Evolutionary conservation across 2,329 filamentous ascomycete species (phyloP), one percentile per base, ranked within the genome.

Genomic region (Cladophialophora yegresii): DNA sequence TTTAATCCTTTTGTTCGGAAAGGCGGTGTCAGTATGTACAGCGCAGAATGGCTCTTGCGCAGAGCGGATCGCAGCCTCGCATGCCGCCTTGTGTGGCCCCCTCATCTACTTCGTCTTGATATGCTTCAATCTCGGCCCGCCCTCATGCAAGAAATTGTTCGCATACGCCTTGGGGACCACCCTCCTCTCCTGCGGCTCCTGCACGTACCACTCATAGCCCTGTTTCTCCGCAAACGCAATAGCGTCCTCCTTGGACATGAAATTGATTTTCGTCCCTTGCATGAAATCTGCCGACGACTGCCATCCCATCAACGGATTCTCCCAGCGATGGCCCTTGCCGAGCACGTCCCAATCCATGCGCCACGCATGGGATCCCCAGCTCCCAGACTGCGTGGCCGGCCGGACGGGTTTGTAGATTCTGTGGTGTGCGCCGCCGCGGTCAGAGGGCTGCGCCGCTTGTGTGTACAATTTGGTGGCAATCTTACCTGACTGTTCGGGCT

Each of bases 331-430:
- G 67, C 95, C 95, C 82, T 96, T 97, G 72, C 84, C 80, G 33
- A 98, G 84, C 55, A 96, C 87, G 77, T 99, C 95, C 95, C 95
- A 99, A 78, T 99, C 95, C 92, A 99, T 96, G 57, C 93, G 89
- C 95, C 95, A 99, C 74, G 89, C 86, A 75, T 90, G 87, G 62
- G 85, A 82, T 75, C 91, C 88, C 90, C 91, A 96, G 72, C 87
- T 85, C 69, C 95, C 93, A 36, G 93, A 98, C 80, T 99, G 95
- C 50, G 93, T 97, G 40, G 95, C 93, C n/a, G 95, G 87, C 81
- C 99, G 99, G 63, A 91, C 76, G 56, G 92, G 92, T 73, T 89
- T 87, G 83, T 90, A 98, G 79, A 99, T 99, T 74, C 93, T 98
- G 74, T 64, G 20, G 74, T 64, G 20, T 13, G 4, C 51, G 10